Conservation (phyloP, 441 rosid species). For the Gossypium gossypioides region DNA sequence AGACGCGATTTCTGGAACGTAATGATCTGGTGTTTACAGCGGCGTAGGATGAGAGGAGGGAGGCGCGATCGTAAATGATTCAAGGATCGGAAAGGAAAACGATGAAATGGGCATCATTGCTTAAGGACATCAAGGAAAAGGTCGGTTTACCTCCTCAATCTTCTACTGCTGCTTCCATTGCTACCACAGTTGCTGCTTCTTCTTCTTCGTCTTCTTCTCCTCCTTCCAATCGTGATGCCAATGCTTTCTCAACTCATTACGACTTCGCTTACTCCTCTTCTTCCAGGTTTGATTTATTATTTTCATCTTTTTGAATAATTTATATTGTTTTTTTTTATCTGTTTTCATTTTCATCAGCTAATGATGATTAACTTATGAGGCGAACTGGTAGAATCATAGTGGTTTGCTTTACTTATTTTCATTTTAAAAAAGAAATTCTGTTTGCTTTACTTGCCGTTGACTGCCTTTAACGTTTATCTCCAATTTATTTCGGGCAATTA, state of each 20-base stretch:
- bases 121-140: constrained; percentile 89
- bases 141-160: constrained; percentile 94
- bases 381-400: constrained; percentile 8
- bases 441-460: constrained; percentile 12
- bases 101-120: constrained; percentile 82
- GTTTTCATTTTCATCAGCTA: not conserved
- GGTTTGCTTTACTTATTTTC: constrained; percentile 11
- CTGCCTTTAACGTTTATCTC: constrained; percentile 20
- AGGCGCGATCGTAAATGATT: constrained; percentile 18
- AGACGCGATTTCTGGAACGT: constrained; percentile 36
- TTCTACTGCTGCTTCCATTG: constrained; percentile 29
- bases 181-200: constrained; percentile 23
- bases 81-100: constrained; percentile 31
- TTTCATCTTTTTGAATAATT: not conserved
- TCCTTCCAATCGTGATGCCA: constrained; percentile 26
- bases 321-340: not conserved
- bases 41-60: constrained; percentile 41
- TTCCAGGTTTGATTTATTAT: constrained; percentile 45
- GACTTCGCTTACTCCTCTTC: constrained; percentile 41
- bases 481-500: constrained; percentile 16
- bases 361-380: constrained; percentile 1
- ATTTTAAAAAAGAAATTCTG: not conserved
- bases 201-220: constrained; percentile 9
- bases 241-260: constrained; percentile 28
- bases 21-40: constrained; percentile 40